Base-by-base conservation (phyloP, 2,329 filamentous ascomycete species). In the Hysterium pulicare region DNA sequence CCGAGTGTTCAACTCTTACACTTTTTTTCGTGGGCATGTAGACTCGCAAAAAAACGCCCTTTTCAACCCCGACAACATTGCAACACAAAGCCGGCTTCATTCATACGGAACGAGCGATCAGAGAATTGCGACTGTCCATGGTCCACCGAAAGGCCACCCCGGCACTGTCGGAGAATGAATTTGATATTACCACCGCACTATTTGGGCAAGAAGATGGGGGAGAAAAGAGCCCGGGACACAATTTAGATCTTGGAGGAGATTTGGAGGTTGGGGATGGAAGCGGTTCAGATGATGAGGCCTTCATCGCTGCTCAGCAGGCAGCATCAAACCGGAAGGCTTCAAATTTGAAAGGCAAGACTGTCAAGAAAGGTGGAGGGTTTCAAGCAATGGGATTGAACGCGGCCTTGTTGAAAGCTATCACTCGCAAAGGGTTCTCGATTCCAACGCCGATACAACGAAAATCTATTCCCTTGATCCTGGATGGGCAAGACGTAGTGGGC, bases 401-500 rank as follows among this genome's bases (percentile, higher is more conserved):
- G 9, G 84, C 86, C 53, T 76, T 98, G 4, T 76, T 98, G 19
- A 93, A 94, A 61, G 89, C 93, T 2, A 97, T 98, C 51, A 81
- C 87, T 10, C 81, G 87, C 56, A 98, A 97, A 71, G 94, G 93
- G 13, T 98, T 96, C 69, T 89, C 86, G 1, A 88, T 97, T 2
- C 94, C 94, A 3, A 98, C 93, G 0, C 93, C 93, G 0, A 98
- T 98, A 67, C 93, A 98, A 72, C 82, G 93, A 54, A 97, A 97
- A 70, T 88, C 93, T 2, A 95, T 98, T 36, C 94, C 93, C 3
- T 75, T 97, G 42, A 82, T 98, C 42, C 75, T 97, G 55, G 87
- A 94, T 48, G 81, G 86, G 41, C 87, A 90, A 69, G 93, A 98
- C 76, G 87, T 97, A n/a, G 91, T 98, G 19, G 94, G 90, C 53